Evolutionary conservation across 169 alveolate species (phyloP).

Genomic region (Plasmodium sp.): DNA sequence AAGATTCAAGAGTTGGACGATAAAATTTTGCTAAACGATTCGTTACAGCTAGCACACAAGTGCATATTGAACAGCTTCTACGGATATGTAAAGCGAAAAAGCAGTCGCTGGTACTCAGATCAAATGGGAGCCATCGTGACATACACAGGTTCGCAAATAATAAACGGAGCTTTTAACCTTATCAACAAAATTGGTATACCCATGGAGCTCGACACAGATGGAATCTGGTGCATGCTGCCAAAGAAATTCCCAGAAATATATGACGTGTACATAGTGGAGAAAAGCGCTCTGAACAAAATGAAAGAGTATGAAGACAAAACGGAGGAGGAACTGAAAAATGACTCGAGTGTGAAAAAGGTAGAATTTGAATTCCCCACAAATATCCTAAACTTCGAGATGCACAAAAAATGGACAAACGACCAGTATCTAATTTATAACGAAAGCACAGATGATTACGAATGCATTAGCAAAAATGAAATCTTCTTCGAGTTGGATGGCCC

Average conservation of each 20-base stretch:
- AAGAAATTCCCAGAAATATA: conserved; percentile 93
- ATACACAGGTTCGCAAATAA: conserved; percentile 96
- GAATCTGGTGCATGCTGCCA: conserved; percentile 99
- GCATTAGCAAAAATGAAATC: conserved; percentile 94
- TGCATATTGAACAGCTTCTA: conserved; percentile 99
- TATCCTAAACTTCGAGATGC: conserved; percentile 94
- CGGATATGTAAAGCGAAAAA: conserved; percentile 99
- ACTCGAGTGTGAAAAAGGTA: conserved; percentile 56
- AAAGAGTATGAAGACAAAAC: conserved; percentile 60
- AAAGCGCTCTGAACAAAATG: not conserved
- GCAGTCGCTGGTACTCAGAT: conserved; percentile 99
- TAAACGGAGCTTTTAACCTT: conserved; percentile 88
- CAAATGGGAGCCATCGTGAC: conserved; percentile 99
- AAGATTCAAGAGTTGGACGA: conserved; percentile 92
- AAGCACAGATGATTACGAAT: conserved; percentile 79
- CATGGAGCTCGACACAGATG: conserved; percentile 99
- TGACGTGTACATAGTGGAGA: conserved; percentile 68
- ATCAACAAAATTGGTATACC: conserved; percentile 98
- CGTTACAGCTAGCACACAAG: conserved; percentile 99
- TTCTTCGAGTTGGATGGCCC: conserved; percentile 99
- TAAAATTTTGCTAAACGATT: conserved; percentile 93
- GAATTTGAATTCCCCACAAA: conserved; percentile 94
- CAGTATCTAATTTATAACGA: conserved; percentile 93
- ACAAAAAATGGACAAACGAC: conserved; percentile 95
- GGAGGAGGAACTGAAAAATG: conserved; percentile 54